These are phyloP conservation scores for Ustilago trichophora DNA, from an alignment of 1,284 basidiomycete genomes.

Conservation along the genomic window DNA sequence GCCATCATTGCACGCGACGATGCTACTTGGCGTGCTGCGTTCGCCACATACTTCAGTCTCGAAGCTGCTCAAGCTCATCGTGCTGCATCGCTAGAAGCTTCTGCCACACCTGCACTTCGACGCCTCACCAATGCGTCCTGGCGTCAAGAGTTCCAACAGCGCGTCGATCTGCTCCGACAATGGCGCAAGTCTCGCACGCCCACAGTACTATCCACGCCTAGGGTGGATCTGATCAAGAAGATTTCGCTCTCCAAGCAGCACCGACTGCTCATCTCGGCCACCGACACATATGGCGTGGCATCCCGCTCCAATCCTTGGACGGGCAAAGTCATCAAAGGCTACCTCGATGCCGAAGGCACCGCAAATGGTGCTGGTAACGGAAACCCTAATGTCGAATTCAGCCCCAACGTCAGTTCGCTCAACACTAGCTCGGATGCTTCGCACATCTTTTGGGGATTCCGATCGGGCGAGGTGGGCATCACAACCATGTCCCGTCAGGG, in stretches of 20 bases:
- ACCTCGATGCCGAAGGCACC: conserved; percentile 75
- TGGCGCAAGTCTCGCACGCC: conserved; percentile 76
- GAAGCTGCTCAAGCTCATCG: conserved; percentile 70
- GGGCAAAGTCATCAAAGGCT: conserved; percentile 76
- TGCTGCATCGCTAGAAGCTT: conserved; percentile 70
- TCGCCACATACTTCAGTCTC: conserved; percentile 76
- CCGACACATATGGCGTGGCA: conserved; percentile 77
- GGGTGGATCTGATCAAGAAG: conserved; percentile 56
- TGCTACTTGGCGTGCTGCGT: conserved; percentile 84
- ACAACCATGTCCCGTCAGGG: conserved; percentile 68
- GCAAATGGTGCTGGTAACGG: conserved; percentile 74
- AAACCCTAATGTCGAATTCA: conserved; percentile 80
- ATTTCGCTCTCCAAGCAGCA: conserved; percentile 70
- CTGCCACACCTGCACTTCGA: conserved; percentile 67
- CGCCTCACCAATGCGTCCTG: conserved; percentile 70
- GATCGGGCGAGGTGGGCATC: conserved; percentile 76
- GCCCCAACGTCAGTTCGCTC: conserved; percentile 73
- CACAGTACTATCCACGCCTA: conserved; percentile 68
- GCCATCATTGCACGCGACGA: conserved; percentile 78
- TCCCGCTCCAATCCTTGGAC: conserved; percentile 78
- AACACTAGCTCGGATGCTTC: conserved; percentile 76
- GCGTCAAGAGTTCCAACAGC: conserved; percentile 56
- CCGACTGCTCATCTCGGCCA: conserved; percentile 74
- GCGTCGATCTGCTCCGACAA: conserved; percentile 68
- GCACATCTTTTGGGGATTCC: conserved; percentile 79